Evolutionary conservation across 306 rosid species (phyloP), one percentile per base, ranked within the genome.

Genomic region (Inga leiocalycina): DNA sequence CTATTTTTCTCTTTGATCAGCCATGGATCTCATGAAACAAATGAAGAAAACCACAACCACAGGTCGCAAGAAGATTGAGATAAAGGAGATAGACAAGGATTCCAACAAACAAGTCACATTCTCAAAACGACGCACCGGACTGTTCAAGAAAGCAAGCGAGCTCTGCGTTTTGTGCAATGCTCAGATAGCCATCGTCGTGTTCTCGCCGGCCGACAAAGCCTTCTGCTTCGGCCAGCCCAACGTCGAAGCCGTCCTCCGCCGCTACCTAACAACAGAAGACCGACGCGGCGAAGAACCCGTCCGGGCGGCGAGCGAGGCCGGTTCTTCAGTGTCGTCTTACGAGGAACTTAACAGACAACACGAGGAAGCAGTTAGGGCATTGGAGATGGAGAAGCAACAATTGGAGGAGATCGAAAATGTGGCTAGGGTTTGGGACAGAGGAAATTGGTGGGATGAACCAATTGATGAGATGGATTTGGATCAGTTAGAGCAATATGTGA

Each of bases 91-190:
- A 0, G 88, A 70, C 16, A 84, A 85, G 17, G 70, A 65, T 1
- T n/a, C 79, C 37, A 88, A 73, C 85, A 85, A 80, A 78, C 91
- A 91, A 35, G 91, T 89, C 19, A 92, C 94, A 0, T 71, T 71
- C 56, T 71, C 75, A 44, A 71, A 71, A 71, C 54, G 75, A 71
- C 75, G 75, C 9, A n/a, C 77, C 2, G 90, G 96, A 0, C 43
- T 90, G 12, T 92, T 92, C 80, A 92, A 87, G 51, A 92, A 90
- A 65, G 92, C 91, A 4, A 78, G 87, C 24, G 92, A 92, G 81
- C 88, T 92, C 12, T 87, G 86, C 15, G 65, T 89, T 48, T 46
- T 92, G 24, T 88, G 92, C 72, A 61, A 91, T n/a, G 90, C 82
- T 6, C 69, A 84, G 0, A 43, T 81, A 0, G 88, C 91, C 24